These are phyloP conservation scores for Alternaria alternata DNA, from an alignment of 2,329 filamentous ascomycete species.

Conservation along the genomic window DNA sequence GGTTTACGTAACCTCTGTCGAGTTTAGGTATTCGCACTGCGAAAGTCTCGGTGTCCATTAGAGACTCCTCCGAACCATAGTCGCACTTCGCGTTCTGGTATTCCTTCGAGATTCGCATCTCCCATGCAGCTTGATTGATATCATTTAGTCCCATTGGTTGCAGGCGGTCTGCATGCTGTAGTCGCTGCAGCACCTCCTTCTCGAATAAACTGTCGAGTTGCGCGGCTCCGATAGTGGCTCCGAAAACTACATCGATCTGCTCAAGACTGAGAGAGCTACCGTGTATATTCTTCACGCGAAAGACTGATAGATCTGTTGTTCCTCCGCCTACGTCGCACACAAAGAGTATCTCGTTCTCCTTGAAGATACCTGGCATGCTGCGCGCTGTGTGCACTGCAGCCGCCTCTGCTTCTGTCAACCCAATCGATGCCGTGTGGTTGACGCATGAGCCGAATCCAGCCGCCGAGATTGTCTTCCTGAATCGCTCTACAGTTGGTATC, in stretches of 20 bases:
- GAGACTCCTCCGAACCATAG: constrained; percentile 40
- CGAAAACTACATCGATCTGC: constrained; percentile 49
- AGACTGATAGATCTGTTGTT: constrained; percentile 49
- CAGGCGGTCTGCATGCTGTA: constrained; percentile 30
- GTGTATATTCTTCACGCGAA: constrained; percentile 39
- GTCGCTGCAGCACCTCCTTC: constrained; percentile 25
- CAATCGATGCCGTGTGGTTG: constrained; percentile 54
- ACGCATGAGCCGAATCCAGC: constrained; percentile 58
- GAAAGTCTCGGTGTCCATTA: constrained; percentile 38
- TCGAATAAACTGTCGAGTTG: constrained; percentile 47
- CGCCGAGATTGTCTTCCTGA: constrained; percentile 56
- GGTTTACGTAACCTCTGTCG: constrained; percentile 22
- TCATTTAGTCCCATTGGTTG: constrained; percentile 30
- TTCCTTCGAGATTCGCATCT: constrained; percentile 48
- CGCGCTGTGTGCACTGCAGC: constrained; percentile 59
- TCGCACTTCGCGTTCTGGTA: constrained; percentile 49
- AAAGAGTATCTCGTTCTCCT: constrained; percentile 55
- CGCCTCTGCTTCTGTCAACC: constrained; percentile 62
- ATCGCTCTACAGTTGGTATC: constrained; percentile 60
- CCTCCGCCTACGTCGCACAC: constrained; percentile 62
- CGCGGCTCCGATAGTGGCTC: constrained; percentile 49
- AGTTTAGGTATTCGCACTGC: constrained; percentile 43
- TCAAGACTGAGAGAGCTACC: constrained; percentile 35
- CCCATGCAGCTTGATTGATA: constrained; percentile 44
- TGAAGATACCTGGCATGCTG: constrained; percentile 34